These are phyloP conservation scores for Chaetomium strumarium DNA, from an alignment of 2,329 filamentous ascomycete species.

Conservation along the genomic window DNA sequence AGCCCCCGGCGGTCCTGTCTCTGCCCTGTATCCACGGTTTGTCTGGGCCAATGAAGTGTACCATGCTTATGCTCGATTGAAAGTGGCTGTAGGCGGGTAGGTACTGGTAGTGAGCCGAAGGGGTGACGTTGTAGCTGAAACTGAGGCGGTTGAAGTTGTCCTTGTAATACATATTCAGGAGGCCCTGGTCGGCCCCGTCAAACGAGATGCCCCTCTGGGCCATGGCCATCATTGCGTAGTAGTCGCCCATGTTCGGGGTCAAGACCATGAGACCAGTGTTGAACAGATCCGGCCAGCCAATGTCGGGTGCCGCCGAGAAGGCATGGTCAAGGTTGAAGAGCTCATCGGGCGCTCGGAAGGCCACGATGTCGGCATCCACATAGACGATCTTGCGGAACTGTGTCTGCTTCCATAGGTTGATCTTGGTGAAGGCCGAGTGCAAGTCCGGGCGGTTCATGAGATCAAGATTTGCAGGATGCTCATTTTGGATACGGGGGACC, in stretches of 20 bases:
- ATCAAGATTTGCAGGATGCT: slow-evolving; percentile 72
- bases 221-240: slow-evolving; percentile 76
- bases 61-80: slow-evolving; percentile 79
- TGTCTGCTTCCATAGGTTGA: slow-evolving; percentile 84
- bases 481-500: slow-evolving; percentile 72
- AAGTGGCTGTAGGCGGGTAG: slow-evolving; percentile 91
- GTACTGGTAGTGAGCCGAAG: slow-evolving; percentile 95
- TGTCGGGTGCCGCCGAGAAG: slow-evolving; percentile 77
- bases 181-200: slow-evolving; percentile 91
- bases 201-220: slow-evolving; percentile 86
- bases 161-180: slow-evolving; percentile 92
- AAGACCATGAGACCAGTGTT: slow-evolving; percentile 97
- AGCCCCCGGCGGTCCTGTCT: slow-evolving; percentile 45
- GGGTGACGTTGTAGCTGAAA: slow-evolving; percentile 96
- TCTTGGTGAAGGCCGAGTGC: slow-evolving; percentile 92
- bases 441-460: slow-evolving; percentile 90
- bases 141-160: slow-evolving; percentile 78
- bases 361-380: slow-evolving; percentile 90
- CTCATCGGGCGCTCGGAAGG: slow-evolving; percentile 84
- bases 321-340: slow-evolving; percentile 62
- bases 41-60: slow-evolving; percentile 87
- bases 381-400: slow-evolving; percentile 93
- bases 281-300: slow-evolving; percentile 97
- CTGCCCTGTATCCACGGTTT: slow-evolving; percentile 81
- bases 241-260: slow-evolving; percentile 79